Evolutionary conservation across 257 asterid species (phyloP).

Genomic region (Solanum bulbocastanum): DNA sequence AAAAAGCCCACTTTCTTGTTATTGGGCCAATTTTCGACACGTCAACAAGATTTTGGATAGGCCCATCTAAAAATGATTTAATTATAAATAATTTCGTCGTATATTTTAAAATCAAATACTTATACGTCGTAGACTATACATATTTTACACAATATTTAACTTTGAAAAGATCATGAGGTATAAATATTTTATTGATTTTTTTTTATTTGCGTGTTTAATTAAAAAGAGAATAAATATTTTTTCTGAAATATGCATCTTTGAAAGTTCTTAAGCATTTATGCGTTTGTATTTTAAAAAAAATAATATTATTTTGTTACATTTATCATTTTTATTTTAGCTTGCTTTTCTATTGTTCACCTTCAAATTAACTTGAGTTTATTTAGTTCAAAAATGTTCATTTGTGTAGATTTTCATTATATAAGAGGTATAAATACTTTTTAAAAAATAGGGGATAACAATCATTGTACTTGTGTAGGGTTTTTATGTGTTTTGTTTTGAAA

Average conservation of each 20-base stretch:
- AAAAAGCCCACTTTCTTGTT: background rate
- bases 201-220: no score
- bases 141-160: background rate
- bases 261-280: background rate
- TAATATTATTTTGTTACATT: background rate
- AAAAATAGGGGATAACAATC: background rate
- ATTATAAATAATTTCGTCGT: background rate
- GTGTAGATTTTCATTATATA: background rate
- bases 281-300: no score
- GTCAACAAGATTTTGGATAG: background rate
- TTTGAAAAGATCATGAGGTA: no score
- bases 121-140: background rate
- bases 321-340: background rate
- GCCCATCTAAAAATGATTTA: background rate
- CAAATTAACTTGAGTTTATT: background rate
- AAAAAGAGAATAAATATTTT: background rate
- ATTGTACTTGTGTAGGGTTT: background rate
- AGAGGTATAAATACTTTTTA: background rate
- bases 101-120: background rate
- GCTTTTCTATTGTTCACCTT: background rate
- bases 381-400: background rate
- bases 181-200: background rate
- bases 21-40: background rate
- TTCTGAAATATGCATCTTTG: no score
- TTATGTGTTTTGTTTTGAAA: background rate